A percentile compares a stretch with the other conserved stretches of the same genome.
phyloP scores from a whole-genome alignment of 1,284 basidiomycete species.

The Tylopilus sp. region DNA sequence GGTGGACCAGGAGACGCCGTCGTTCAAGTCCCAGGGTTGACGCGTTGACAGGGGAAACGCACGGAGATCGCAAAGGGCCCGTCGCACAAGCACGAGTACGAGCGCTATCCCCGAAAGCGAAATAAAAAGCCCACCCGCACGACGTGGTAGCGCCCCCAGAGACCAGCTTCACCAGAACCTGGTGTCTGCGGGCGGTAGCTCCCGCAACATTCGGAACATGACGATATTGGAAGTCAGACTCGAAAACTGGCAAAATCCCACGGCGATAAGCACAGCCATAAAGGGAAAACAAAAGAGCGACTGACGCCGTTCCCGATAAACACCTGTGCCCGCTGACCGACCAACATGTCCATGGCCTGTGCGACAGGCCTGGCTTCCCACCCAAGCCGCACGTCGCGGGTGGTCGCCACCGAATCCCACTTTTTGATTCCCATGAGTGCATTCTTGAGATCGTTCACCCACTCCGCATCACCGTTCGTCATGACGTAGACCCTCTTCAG shows the following conservation, averaged over 20 bases:
- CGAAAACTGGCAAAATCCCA: conserved; percentile 42
- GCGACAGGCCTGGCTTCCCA: conserved; percentile 46
- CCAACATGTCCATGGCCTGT: conserved; percentile 51
- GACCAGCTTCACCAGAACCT: conserved; percentile 36
- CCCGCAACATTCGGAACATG: conserved; percentile 45
- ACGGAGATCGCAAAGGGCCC: background rate
- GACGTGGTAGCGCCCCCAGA: background rate
- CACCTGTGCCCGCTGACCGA: conserved; percentile 45
- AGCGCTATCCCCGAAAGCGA: background rate
- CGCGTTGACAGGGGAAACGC: background rate
- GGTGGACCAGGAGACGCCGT: background rate
- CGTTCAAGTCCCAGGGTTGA: conserved; percentile 1
- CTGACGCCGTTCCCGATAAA: conserved; percentile 56
- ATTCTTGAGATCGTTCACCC: conserved; percentile 33
- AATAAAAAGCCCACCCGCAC: background rate
- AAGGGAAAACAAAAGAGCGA: conserved; percentile 9
- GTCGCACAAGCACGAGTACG: background rate
- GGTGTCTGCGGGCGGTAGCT: conserved; percentile 29
- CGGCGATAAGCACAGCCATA: conserved; percentile 1
- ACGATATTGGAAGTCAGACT: conserved; percentile 52
- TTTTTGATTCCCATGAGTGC: conserved; percentile 29
- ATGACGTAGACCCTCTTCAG: conserved; percentile 40
- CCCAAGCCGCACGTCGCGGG: conserved; percentile 40
- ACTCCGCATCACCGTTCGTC: conserved; percentile 39
- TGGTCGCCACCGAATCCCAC: conserved; percentile 43